Percentiles rank a stretch among this genome's conserved stretches.
Conservation (phyloP, 495 filamentous ascomycete species). For the Aspergillus saccharolyticus region DNA sequence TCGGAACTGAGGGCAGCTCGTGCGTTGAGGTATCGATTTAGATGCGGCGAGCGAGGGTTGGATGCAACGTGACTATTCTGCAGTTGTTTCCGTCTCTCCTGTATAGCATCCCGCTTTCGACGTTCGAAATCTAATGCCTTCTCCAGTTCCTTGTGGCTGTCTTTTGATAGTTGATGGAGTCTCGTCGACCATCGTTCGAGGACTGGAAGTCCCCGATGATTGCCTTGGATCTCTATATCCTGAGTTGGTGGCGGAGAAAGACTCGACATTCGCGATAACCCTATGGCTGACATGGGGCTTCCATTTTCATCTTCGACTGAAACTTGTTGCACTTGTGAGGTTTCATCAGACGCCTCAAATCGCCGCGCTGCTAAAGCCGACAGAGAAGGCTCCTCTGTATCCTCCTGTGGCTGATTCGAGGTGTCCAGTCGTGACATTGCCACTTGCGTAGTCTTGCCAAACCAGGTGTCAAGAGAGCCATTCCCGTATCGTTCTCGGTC, state of each 20-base stretch:
- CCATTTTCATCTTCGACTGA: neutral
- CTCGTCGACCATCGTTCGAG: constrained; percentile 39
- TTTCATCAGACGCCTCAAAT: constrained; percentile 14
- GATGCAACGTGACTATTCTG: constrained; percentile 1
- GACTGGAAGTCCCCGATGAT: constrained; percentile 11
- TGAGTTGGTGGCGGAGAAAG: neutral
- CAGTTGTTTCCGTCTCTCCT: constrained; percentile 21
- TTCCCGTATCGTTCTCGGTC: constrained; percentile 35
- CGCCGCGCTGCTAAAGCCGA: constrained; percentile 22
- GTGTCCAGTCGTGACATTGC: constrained; percentile 5
- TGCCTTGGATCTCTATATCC: neutral
- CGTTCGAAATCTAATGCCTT: constrained; percentile 39
- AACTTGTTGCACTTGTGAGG: neutral
- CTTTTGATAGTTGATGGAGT: constrained; percentile 24
- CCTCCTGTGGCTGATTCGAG: constrained; percentile 1
- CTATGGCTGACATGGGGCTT: neutral
- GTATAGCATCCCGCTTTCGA: constrained; percentile 38
- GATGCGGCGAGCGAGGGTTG: constrained; percentile 27
- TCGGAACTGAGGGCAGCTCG: constrained; percentile 28
- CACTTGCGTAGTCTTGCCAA: constrained; percentile 25
- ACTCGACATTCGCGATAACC: neutral
- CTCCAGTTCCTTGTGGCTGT: constrained; percentile 23
- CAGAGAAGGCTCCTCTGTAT: constrained; percentile 15
- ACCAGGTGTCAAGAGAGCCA: constrained; percentile 40
- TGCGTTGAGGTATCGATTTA: constrained; percentile 36